phyloP scores from a whole-genome alignment of 1,139 yeast species.

The Diutina ranongensis region DNA sequence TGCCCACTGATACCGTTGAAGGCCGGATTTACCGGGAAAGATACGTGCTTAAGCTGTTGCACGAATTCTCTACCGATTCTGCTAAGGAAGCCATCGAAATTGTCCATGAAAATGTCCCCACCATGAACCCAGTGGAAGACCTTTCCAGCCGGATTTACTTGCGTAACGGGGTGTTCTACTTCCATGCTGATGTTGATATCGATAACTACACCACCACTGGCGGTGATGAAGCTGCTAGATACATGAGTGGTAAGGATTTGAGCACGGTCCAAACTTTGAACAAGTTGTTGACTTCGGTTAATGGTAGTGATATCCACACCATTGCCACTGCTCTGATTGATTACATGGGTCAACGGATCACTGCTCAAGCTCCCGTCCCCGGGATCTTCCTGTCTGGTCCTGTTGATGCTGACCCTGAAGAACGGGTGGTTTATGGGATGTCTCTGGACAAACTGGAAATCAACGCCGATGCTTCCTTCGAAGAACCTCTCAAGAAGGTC shows the following conservation, averaged over 20 bases:
- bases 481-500: slow-evolving; percentile 43
- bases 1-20: slow-evolving; percentile 44
- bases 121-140: slow-evolving; percentile 73
- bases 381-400: slow-evolving; percentile 53
- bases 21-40: slow-evolving; percentile 73
- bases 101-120: slow-evolving; percentile 57
- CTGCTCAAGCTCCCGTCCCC: slow-evolving; percentile 97
- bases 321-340: slow-evolving; percentile 36
- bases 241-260: slow-evolving; percentile 70
- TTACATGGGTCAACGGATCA: slow-evolving; percentile 75
- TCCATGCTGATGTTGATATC: slow-evolving; percentile 19
- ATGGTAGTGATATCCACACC: slow-evolving; percentile 3
- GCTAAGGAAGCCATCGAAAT: slow-evolving; percentile 71
- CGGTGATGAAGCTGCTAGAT: slow-evolving; percentile 80
- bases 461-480: slow-evolving; percentile 38
- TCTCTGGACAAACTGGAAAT: slow-evolving; percentile 48
- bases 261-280: slow-evolving; percentile 60
- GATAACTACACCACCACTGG: slow-evolving; percentile 40
- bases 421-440: slow-evolving; percentile 63
- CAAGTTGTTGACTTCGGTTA: slow-evolving; percentile 61
- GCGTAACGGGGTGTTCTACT: slow-evolving; percentile 78
- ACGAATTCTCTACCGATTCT: slow-evolving; percentile 70
- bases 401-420: slow-evolving; percentile 21
- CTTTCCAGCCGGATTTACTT: slow-evolving; percentile 54
- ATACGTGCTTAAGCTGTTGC: slow-evolving; percentile 57